A percentile compares a stretch with the other conserved stretches of the same genome.
These are phyloP conservation scores for Holtermannia corniformis DNA, from an alignment of 768 basidiomycete genomes.

Conservation along the genomic window DNA sequence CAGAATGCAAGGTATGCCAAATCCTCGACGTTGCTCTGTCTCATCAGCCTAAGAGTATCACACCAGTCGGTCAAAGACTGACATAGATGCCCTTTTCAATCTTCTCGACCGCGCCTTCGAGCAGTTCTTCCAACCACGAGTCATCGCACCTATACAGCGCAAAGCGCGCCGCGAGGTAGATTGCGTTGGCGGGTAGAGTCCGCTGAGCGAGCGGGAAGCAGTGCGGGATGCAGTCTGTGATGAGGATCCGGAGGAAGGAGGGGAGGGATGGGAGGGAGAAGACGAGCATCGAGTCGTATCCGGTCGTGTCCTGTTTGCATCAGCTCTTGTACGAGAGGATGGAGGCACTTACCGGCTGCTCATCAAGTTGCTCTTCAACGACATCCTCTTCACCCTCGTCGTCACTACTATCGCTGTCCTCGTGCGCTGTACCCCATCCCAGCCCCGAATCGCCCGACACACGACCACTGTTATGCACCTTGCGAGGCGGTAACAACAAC, in stretches of 20 bases:
- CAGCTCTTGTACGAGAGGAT: not conserved
- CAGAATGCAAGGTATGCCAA: slow-evolving; percentile 82
- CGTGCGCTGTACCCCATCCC: slow-evolving; percentile 5
- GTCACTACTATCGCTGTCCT: slow-evolving; percentile 47
- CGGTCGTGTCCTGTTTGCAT: not conserved
- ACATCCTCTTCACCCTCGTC: slow-evolving; percentile 46
- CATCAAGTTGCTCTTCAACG: slow-evolving; percentile 46
- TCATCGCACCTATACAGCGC: slow-evolving; percentile 60
- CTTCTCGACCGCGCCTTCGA: slow-evolving; percentile 79
- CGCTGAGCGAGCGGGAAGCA: slow-evolving; percentile 49
- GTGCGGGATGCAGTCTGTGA: slow-evolving; percentile 62
- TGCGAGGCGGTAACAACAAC: slow-evolving; percentile 6
- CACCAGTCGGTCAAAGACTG: slow-evolving; percentile 39
- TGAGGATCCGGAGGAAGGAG: slow-evolving; percentile 68
- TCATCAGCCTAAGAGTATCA: not conserved
- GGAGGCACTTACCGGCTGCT: not conserved
- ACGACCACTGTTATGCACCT: slow-evolving; percentile 36
- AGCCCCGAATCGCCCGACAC: slow-evolving; percentile 13
- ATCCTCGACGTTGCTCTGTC: slow-evolving; percentile 71
- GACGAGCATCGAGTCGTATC: slow-evolving; percentile 74
- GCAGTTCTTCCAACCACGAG: slow-evolving; percentile 83
- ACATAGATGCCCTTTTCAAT: slow-evolving; percentile 92
- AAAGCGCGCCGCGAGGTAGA: slow-evolving; percentile 85
- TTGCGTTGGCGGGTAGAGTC: slow-evolving; percentile 75
- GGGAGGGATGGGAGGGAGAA: slow-evolving; percentile 74